Evolutionary conservation across 495 filamentous ascomycete species (phyloP), one percentile per base, ranked within the genome.

Genomic region (Aspergillus hancockii): DNA sequence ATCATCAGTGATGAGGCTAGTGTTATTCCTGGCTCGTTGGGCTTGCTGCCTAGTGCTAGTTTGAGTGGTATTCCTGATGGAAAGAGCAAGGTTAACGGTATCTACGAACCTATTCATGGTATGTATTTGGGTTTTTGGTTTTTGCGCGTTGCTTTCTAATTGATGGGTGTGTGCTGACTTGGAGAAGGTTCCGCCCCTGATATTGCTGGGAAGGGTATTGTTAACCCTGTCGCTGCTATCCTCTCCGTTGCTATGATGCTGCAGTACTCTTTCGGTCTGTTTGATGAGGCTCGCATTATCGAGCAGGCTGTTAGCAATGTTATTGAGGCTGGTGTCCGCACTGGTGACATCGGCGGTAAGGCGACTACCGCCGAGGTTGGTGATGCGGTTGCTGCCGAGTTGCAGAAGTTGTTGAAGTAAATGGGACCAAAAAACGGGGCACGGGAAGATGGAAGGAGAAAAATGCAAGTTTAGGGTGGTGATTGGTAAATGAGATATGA

Each of bases 91-190:
- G 73, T 79, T 25, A 80, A 78, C 57, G 86, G 94, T 65, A 97
- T 98, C 66, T 98, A 97, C 70, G 94, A 98, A 82, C 95, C 95
- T 32, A 98, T 98, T 64, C 95, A 98, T 72, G 95, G 93, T 90
- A 75, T 66, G 83, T 69, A 5, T 57, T 47, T 34, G 4, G 4
- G 3, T 10, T 46, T 12, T 54, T 18, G 3, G 2, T 46, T 12
- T 54, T 18, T 49, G 40, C n/a, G 2, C 5, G 8, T 43, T 7
- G 13, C 21, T 16, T 55, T 31, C 46, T 32, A n/a, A 31, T 22
- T 53, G 14, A 7, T 16, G 2, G 16, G 30, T 12, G 47, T 34
- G n/a, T 57, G 52, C 61, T 62, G 56, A 70, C 14, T 6, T 46
- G 23, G 41, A 25, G 18, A 58, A 30, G 77, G 78, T 8, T 79